Evolutionary conservation across 129 eudicot genomes (phyloP).

Genomic region (Heracleum sosnowskyi): DNA sequence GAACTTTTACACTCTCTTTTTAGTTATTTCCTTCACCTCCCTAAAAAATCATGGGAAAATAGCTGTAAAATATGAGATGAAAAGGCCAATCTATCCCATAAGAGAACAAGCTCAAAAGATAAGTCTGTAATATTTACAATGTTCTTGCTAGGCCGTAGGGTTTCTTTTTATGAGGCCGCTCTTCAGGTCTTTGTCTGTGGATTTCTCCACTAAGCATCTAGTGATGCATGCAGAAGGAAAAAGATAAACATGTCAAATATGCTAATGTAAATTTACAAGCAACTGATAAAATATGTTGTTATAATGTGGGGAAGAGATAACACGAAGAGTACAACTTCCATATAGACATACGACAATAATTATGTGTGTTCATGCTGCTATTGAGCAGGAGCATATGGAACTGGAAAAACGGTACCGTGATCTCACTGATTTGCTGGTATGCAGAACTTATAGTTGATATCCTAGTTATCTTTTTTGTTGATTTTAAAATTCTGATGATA

Average conservation of each 20-base stretch:
- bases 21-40: background rate
- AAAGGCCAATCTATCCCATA: background rate
- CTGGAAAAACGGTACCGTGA: conserved; percentile 95
- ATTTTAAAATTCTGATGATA: conserved; percentile 18
- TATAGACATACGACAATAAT: background rate
- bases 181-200: background rate
- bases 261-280: background rate
- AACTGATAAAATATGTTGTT: background rate
- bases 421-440: conserved; percentile 91
- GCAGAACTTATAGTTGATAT: conserved; percentile 5
- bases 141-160: background rate
- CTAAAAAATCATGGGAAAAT: background rate
- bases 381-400: conserved; percentile 88
- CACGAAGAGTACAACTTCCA: background rate
- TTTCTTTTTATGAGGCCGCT: background rate
- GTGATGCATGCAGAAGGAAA: background rate
- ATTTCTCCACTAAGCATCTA: background rate
- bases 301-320: background rate
- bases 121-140: background rate
- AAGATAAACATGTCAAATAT: background rate
- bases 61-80: background rate
- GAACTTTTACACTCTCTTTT: background rate
- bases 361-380: conserved; percentile 11
- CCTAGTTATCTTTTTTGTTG: background rate
- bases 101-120: background rate